Conservation (phyloP, 768 basidiomycete species). For the Tylopilus felleus region DNA sequence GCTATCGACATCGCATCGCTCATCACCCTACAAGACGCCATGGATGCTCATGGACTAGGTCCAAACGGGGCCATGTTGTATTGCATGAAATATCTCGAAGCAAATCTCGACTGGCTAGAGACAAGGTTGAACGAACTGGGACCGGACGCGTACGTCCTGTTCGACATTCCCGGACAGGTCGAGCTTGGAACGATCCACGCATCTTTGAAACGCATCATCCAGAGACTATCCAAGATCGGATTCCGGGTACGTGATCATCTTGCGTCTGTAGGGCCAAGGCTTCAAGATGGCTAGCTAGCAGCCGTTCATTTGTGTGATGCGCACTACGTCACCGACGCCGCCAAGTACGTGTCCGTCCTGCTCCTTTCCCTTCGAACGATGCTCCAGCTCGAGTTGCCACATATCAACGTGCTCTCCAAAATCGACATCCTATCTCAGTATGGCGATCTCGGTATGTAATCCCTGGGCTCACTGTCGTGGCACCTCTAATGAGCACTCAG, state of each 20-base stretch:
- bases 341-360: constrained; percentile 91
- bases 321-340: constrained; percentile 93
- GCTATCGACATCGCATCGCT: constrained; percentile 80
- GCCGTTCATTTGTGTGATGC: constrained; percentile 96
- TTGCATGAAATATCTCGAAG: constrained; percentile 95
- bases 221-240: constrained; percentile 63
- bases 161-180: constrained; percentile 97
- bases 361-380: constrained; percentile 91
- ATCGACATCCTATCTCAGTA: constrained; percentile 88
- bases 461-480: neutral
- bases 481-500: constrained; percentile 38
- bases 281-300: constrained; percentile 58
- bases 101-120: constrained; percentile 89
- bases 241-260: constrained; percentile 71
- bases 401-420: constrained; percentile 96
- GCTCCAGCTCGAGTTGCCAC: constrained; percentile 98
- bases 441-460: constrained; percentile 80
- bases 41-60: constrained; percentile 80
- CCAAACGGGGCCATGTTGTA: constrained; percentile 97
- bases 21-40: constrained; percentile 83
- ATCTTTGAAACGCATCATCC: constrained; percentile 78
- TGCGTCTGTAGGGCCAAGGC: neutral
- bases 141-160: constrained; percentile 80
- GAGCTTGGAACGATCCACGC: constrained; percentile 96
- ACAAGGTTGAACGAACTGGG: constrained; percentile 61